Conservation (phyloP, 129 eudicot genomes). For the Smallanthus sonchifolius region DNA sequence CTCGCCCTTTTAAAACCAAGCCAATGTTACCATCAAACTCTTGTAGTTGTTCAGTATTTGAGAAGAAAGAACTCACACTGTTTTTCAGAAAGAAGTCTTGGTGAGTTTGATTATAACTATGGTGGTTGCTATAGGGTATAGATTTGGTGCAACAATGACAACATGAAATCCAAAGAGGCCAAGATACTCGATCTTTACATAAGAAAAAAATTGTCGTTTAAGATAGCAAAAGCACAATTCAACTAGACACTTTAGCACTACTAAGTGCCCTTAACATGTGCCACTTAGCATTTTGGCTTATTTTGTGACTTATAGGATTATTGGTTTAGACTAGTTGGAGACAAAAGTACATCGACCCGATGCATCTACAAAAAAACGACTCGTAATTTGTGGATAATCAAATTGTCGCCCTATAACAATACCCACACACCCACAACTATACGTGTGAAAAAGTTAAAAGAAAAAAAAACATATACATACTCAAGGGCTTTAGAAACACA, state of each 20-base stretch:
- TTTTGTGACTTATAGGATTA: background rate
- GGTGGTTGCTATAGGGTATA: background rate
- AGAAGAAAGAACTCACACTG: background rate
- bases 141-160: background rate
- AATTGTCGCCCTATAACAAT: background rate
- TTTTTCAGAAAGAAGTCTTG: background rate
- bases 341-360: background rate
- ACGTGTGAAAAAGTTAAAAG: background rate
- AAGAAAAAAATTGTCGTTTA: background rate
- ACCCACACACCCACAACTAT: background rate
- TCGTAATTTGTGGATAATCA: background rate
- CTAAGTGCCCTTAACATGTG: no score
- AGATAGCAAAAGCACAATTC: background rate
- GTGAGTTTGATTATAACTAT: background rate
- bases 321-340: background rate
- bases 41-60: background rate
- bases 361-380: background rate
- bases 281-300: background rate
- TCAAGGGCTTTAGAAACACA: background rate
- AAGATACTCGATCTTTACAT: background rate
- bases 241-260: background rate
- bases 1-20: no score
- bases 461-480: background rate
- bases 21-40: background rate
- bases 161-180: background rate